These are phyloP conservation scores for Clonostachys chloroleuca DNA, from an alignment of 2,329 filamentous ascomycete genomes.

Conservation along the genomic window DNA sequence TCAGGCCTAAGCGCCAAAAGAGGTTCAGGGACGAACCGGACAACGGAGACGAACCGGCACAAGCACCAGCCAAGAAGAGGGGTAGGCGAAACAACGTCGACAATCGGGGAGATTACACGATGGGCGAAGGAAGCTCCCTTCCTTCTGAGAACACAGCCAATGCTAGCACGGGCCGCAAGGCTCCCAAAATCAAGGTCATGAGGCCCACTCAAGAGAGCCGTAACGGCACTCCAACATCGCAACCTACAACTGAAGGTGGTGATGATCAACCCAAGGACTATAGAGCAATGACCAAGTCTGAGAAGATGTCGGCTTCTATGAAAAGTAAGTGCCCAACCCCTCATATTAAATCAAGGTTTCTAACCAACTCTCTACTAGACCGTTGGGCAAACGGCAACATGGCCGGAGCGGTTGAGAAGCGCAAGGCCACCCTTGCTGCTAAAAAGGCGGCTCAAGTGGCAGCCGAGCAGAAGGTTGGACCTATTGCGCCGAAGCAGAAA, in stretches of 20 bases:
- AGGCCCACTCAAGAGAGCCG: slow-evolving; percentile 14
- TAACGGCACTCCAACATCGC: slow-evolving; percentile 19
- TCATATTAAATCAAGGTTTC: neutral
- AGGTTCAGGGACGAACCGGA: slow-evolving; percentile 46
- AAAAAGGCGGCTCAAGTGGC: slow-evolving; percentile 49
- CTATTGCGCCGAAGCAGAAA: slow-evolving; percentile 30
- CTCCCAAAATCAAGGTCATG: slow-evolving; percentile 32
- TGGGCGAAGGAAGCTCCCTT: neutral
- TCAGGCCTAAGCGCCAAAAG: slow-evolving; percentile 50
- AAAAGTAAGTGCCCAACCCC: slow-evolving; percentile 41
- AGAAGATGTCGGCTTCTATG: slow-evolving; percentile 64
- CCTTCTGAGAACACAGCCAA: neutral
- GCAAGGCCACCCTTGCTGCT: slow-evolving; percentile 54
- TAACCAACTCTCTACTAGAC: slow-evolving; percentile 24
- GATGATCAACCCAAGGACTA: slow-evolving; percentile 47
- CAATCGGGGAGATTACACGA: neutral
- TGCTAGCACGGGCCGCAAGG: slow-evolving; percentile 17
- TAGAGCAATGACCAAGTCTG: slow-evolving; percentile 57
- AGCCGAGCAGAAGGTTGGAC: slow-evolving; percentile 26
- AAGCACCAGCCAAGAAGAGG: slow-evolving; percentile 31
- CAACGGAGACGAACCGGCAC: slow-evolving; percentile 26
- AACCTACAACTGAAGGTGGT: slow-evolving; percentile 16
- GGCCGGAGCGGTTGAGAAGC: slow-evolving; percentile 55
- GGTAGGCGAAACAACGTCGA: slow-evolving; percentile 10
- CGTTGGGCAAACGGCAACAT: slow-evolving; percentile 59